phyloP scores from a whole-genome alignment of 2,329 filamentous ascomycete genomes.

The Blumeriella jaapii region DNA sequence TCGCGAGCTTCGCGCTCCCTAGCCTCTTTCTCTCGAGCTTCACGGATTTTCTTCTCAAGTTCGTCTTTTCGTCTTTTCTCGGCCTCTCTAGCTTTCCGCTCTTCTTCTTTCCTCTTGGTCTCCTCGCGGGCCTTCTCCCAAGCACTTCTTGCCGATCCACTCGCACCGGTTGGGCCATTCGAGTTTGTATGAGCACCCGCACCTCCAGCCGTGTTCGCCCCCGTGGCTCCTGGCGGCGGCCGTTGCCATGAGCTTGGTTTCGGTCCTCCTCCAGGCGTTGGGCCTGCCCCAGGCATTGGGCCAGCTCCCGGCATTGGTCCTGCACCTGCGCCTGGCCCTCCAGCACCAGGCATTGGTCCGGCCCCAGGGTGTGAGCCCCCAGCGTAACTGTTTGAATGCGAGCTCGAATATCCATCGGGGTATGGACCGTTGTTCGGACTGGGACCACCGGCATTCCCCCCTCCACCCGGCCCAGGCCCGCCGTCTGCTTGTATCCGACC shows the following conservation, averaged over 20 bases:
- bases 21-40: conserved; percentile 45
- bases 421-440: conserved; percentile 11
- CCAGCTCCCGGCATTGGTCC: conserved; percentile 8
- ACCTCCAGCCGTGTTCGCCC: conserved; percentile 13
- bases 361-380: conserved; percentile 20
- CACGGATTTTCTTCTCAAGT: conserved; percentile 39
- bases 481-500: conserved; percentile 50
- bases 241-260: conserved; percentile 21
- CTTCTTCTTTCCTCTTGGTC: conserved; percentile 54
- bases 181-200: conserved; percentile 14
- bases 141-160: conserved; percentile 33
- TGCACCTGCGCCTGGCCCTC: conserved; percentile 6
- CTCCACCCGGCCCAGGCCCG: conserved; percentile 27
- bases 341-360: conserved; percentile 14
- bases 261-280: conserved; percentile 13
- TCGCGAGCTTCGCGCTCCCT: conserved; percentile 22
- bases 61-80: conserved; percentile 49
- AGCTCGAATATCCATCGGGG: conserved; percentile 14
- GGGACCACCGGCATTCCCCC: conserved; percentile 11
- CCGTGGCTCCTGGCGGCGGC: conserved; percentile 12
- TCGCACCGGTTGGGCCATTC: conserved; percentile 7
- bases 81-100: conserved; percentile 48
- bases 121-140: conserved; percentile 64
- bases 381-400: conserved; percentile 20
- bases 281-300: conserved; percentile 9